phyloP scores from a whole-genome alignment of 169 alveolate species.

The Theileria orientalis region DNA sequence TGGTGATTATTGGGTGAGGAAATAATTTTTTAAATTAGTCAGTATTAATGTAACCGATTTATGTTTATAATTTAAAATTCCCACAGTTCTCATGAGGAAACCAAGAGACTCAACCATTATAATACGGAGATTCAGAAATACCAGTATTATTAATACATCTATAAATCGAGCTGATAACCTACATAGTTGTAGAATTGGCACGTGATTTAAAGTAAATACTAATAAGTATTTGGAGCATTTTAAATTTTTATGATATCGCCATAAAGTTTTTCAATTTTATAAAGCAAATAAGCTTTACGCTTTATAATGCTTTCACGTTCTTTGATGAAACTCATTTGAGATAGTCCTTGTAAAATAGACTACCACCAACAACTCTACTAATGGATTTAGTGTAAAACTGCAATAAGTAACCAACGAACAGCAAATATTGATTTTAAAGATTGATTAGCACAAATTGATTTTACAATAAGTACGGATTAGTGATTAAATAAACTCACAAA shows the following conservation, averaged over 20 bases:
- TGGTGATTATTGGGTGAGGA: conserved; percentile 8
- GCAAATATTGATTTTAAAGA: too few relatives aligned
- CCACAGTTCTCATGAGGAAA: conserved; percentile 6
- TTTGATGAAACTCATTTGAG: background rate
- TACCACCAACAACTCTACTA: background rate
- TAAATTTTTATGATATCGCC: background rate
- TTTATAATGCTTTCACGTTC: conserved; percentile 6
- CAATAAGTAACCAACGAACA: too few relatives aligned
- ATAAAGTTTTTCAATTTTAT: background rate
- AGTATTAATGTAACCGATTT: background rate
- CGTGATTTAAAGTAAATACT: background rate
- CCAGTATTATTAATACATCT: background rate
- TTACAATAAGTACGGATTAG: too few relatives aligned
- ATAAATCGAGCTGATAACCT: background rate
- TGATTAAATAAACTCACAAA: too few relatives aligned
- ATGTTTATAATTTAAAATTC: background rate
- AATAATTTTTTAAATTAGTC: background rate
- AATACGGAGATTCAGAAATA: background rate
- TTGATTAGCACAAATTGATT: too few relatives aligned
- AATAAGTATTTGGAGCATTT: background rate
- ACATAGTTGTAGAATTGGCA: background rate
- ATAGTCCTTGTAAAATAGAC: background rate
- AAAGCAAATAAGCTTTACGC: too few relatives aligned
- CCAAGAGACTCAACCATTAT: background rate
- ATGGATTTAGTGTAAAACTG: conserved; percentile 5